Evolutionary conservation across 140 eudicot species (phyloP), one percentile per base, ranked within the genome.

Genomic region (Flaveria floridana): DNA sequence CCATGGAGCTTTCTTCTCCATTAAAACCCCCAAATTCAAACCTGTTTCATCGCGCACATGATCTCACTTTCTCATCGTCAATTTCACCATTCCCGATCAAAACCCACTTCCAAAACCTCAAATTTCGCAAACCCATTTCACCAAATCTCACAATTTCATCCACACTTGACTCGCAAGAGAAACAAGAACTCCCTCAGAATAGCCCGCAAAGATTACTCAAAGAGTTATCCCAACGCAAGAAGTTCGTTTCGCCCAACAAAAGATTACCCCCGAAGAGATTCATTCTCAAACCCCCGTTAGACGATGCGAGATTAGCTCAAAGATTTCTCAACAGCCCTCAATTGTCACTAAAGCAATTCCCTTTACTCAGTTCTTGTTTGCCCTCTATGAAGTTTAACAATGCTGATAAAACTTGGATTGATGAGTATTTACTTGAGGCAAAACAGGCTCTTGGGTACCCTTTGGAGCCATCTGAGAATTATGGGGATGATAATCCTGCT

Each of bases 391-490:
- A 79, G 34, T 75, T 95, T 2, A 95, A 87, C 89, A 91, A 87
- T 75, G 91, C 89, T 3, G 99, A 95, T 64, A 83, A 83, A 23
- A 91, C 87, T 0, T 95, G 99, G 99, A 87, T 95, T 1, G 96
- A 91, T 68, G 99, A 95, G 91, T 95, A 79, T 75, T 64, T 95
- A 51, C 86, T 91, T 0, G 99, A 95, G 58, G 97, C 92, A 0
- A 95, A 95, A 61, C 99, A 95, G 71, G 97, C 97, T 2, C 84
- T 95, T 25, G 99, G 99, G 71, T 95, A 91, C 85, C 95, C 99
- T 14, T 80, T 95, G 26, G 97, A 95, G 75, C 84, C 88, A 7
- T 95, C 99, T 21, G 99, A 95, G 39, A 80, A 21, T 16, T 91
- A 79, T 13, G 89, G 89, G 20, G 97, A 95, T 64, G 99, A 95